Evolutionary conservation across 352 stramenopile genomes (phyloP).

Genomic region (Pythium chondricola): DNA sequence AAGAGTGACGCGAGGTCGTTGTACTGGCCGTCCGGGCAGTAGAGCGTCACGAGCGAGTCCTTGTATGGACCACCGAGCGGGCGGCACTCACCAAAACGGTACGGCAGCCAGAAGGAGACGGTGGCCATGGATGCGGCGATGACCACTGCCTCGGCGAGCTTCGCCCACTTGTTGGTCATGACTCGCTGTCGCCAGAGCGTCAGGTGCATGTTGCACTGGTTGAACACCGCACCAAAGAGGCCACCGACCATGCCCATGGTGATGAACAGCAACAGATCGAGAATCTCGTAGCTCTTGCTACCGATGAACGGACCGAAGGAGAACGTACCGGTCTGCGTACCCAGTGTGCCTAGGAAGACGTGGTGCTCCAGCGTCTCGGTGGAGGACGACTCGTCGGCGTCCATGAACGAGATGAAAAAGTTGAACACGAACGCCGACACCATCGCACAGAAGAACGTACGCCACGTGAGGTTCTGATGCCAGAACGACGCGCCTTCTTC

Average conservation of each 20-base stretch:
- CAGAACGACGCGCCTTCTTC: constrained; percentile 98
- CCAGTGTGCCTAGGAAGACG: constrained; percentile 57
- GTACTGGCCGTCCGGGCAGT: constrained; percentile 94
- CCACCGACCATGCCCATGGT: constrained; percentile 96
- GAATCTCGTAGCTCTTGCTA: constrained; percentile 90
- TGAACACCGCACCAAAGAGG: constrained; percentile 95
- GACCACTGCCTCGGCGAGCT: constrained; percentile 55
- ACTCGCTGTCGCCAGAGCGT: constrained; percentile 74
- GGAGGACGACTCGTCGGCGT: constrained; percentile 31
- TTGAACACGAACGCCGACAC: constrained; percentile 82
- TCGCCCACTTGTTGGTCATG: constrained; percentile 59
- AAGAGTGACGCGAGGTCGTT: constrained; percentile 97
- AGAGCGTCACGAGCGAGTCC: constrained; percentile 89
- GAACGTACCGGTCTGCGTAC: constrained; percentile 78
- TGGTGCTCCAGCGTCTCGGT: constrained; percentile 17
- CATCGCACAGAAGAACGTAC: constrained; percentile 97
- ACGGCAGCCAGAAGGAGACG: constrained; percentile 74
- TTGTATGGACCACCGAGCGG: constrained; percentile 47
- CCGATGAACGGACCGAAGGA: constrained; percentile 86
- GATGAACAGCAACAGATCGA: constrained; percentile 95
- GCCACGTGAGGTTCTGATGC: constrained; percentile 97
- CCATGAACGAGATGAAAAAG: constrained; percentile 80
- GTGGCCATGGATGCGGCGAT: constrained; percentile 61
- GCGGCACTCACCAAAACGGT: constrained; percentile 65
- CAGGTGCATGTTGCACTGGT: constrained; percentile 91